These are phyloP conservation scores for Pulveroboletus sp. DNA, from an alignment of 768 basidiomycete species.

Conservation along the genomic window DNA sequence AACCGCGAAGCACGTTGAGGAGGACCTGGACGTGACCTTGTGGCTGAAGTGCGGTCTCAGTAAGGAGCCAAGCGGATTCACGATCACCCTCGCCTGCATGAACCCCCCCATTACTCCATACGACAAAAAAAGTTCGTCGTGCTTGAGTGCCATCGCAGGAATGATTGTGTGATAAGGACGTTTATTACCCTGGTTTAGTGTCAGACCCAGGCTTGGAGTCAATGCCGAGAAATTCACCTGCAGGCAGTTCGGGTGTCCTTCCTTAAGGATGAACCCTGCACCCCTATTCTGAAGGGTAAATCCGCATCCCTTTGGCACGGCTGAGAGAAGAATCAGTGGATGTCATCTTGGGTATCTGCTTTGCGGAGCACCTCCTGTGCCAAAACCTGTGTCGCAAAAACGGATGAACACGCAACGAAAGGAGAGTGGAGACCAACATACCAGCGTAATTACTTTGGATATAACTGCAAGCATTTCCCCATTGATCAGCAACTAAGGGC, in stretches of 20 bases:
- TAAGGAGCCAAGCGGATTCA: neutral
- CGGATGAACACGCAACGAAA: neutral
- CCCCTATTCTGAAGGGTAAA: constrained; percentile 97
- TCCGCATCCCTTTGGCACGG: constrained; percentile 89
- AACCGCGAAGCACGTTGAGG: constrained; percentile 84
- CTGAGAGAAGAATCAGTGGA: constrained; percentile 33
- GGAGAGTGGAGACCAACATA: constrained; percentile 24
- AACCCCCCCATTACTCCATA: constrained; percentile 92
- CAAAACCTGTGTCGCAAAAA: constrained; percentile 57
- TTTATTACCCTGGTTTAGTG: constrained; percentile 60
- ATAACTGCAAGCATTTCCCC: constrained; percentile 86
- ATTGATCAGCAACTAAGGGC: constrained; percentile 70
- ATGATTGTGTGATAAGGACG: constrained; percentile 93
- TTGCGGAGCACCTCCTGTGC: constrained; percentile 62
- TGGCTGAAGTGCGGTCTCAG: constrained; percentile 45
- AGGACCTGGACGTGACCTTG: constrained; percentile 97
- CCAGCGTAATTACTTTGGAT: constrained; percentile 88
- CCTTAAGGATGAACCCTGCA: constrained; percentile 70
- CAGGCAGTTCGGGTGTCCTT: constrained; percentile 82
- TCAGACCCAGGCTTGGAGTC: neutral
- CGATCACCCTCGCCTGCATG: constrained; percentile 58
- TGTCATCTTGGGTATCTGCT: neutral
- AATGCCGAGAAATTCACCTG: constrained; percentile 39
- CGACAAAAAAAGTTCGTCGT: constrained; percentile 78
- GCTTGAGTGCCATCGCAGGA: constrained; percentile 77